Percentiles rank a stretch among this genome's conserved stretches.
Conservation (phyloP, 2,329 filamentous ascomycete species). For the Curvularia hawaiiensis region DNA sequence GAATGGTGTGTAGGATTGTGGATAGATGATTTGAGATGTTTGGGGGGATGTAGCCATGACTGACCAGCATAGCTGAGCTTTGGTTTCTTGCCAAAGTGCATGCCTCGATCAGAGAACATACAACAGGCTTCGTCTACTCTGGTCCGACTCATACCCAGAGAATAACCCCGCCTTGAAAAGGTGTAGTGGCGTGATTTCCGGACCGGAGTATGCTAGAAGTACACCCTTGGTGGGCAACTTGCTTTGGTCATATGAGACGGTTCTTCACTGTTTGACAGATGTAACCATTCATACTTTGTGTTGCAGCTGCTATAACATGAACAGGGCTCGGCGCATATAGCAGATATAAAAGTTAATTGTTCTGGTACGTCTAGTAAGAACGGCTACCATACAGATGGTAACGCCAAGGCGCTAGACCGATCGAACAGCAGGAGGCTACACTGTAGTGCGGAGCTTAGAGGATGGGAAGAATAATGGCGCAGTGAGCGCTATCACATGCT, state of each 20-base stretch:
- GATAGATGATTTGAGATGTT: too few relatives aligned
- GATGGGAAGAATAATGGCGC: background rate
- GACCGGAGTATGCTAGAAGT: background rate
- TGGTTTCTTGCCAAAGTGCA: background rate
- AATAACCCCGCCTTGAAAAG: background rate
- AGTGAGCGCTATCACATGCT: background rate
- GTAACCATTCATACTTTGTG: background rate
- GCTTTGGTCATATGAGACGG: background rate
- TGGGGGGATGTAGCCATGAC: background rate
- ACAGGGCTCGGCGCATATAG: background rate
- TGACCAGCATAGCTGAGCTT: too few relatives aligned
- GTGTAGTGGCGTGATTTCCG: background rate
- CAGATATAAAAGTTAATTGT: background rate
- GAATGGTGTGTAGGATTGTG: too few relatives aligned
- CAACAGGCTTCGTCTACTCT: background rate
- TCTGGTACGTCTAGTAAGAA: background rate
- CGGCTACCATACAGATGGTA: background rate
- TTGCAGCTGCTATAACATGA: background rate
- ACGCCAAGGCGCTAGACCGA: background rate
- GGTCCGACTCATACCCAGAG: background rate
- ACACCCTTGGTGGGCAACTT: background rate
- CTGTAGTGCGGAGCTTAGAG: background rate
- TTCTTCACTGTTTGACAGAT: background rate
- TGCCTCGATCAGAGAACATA: background rate
- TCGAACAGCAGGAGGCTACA: background rate